These are phyloP conservation scores for Cronartium quercuum DNA, from an alignment of 1,284 basidiomycete genomes.

Conservation along the genomic window DNA sequence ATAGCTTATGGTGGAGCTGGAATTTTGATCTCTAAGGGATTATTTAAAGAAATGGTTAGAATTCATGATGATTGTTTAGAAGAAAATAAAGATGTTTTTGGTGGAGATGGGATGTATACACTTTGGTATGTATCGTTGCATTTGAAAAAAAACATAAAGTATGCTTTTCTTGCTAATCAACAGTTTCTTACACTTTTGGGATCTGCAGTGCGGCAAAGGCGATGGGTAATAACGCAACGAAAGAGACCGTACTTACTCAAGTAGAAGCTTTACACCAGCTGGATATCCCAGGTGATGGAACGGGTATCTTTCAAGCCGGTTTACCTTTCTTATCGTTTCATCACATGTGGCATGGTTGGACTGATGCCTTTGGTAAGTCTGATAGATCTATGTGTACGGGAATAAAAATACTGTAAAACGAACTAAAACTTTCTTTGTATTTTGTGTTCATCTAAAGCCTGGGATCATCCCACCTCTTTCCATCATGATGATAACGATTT, in stretches of 20 bases:
- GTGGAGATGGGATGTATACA: constrained; percentile 44
- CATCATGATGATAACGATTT: constrained; percentile 41
- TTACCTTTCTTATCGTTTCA: constrained; percentile 44
- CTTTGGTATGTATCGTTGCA: constrained; percentile 33
- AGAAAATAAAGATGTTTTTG: constrained; percentile 24
- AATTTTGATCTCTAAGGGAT: constrained; percentile 39
- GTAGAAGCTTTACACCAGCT: constrained; percentile 35
- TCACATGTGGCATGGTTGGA: constrained; percentile 43
- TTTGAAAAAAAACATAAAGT: background rate
- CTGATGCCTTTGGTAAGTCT: constrained; percentile 32
- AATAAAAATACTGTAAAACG: background rate
- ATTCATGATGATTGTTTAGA: constrained; percentile 40
- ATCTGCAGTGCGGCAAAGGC: constrained; percentile 16
- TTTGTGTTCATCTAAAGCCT: background rate
- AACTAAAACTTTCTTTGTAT: background rate
- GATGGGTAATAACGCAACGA: constrained; percentile 13
- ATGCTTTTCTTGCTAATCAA: background rate
- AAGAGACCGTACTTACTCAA: constrained; percentile 24
- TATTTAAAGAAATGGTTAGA: constrained; percentile 40
- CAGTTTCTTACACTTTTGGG: background rate
- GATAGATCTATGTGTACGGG: too few species aligned
- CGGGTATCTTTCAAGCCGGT: constrained; percentile 43
- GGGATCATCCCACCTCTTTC: constrained; percentile 40
- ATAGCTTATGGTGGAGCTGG: constrained; percentile 43
- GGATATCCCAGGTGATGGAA: constrained; percentile 44